Percentiles rank a stretch among this genome's conserved stretches.
phyloP scores from a whole-genome alignment of 352 stramenopile genomes.

The Phytophthora niederhauseri region DNA sequence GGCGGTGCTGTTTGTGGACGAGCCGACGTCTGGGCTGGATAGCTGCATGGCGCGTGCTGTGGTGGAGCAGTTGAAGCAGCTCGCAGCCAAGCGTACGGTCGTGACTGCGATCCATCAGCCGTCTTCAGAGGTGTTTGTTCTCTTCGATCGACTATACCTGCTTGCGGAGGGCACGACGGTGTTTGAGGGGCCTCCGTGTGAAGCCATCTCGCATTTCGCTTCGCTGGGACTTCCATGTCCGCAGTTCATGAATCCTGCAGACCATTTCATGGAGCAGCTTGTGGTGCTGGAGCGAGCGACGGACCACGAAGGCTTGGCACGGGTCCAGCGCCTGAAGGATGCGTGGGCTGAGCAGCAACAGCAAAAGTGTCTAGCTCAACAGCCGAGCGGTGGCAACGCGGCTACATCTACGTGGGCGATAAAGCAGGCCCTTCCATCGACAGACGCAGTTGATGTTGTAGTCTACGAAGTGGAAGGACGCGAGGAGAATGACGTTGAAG shows the following conservation, averaged over 20 bases:
- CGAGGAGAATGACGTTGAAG: constrained; percentile 1
- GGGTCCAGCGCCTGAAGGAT: constrained; percentile 39
- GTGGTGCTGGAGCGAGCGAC: constrained; percentile 45
- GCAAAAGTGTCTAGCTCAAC: constrained; percentile 6
- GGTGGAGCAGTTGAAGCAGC: constrained; percentile 49
- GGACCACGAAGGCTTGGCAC: constrained; percentile 33
- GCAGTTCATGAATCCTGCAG: constrained; percentile 49
- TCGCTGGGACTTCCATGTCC: constrained; percentile 39
- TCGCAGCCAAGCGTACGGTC: constrained; percentile 80
- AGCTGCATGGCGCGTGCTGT: constrained; percentile 54
- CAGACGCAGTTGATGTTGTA: constrained; percentile 26
- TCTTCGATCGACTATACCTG: constrained; percentile 50
- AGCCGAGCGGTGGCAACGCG: not conserved
- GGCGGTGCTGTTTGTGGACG: constrained; percentile 81
- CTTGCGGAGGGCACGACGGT: constrained; percentile 40
- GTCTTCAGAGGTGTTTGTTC: constrained; percentile 52
- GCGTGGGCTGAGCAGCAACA: constrained; percentile 24
- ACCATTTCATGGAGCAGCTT: constrained; percentile 59
- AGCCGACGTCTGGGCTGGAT: constrained; percentile 67
- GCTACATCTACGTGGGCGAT: constrained; percentile 3
- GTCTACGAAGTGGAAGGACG: constrained; percentile 34
- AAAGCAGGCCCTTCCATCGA: not conserved
- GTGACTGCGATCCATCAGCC: constrained; percentile 87
- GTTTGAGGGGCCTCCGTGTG: constrained; percentile 40
- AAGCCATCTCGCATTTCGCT: constrained; percentile 43